Conservation (phyloP, 1,139 yeast species). For the Kluyveromyces marxianus region DNA sequence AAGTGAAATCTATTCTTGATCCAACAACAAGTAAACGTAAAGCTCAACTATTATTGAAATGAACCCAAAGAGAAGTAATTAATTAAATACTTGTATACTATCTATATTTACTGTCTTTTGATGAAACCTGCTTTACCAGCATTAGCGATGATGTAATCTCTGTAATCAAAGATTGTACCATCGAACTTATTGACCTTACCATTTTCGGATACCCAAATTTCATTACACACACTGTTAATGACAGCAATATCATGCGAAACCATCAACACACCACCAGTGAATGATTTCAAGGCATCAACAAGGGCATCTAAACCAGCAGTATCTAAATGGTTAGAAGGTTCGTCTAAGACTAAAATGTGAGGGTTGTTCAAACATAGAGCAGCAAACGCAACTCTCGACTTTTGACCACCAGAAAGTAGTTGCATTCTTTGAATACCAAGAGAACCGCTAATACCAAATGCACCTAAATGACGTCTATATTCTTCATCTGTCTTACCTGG, state of each 20-base stretch:
- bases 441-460: conserved; percentile 94
- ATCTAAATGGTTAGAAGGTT: conserved; percentile 98
- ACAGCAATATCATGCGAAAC: conserved; percentile 95
- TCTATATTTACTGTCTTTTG: conserved; percentile 48
- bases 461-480: conserved; percentile 91
- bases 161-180: conserved; percentile 82
- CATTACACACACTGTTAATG: conserved; percentile 80
- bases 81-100: neutral
- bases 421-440: conserved; percentile 88
- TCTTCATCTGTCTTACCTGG: conserved; percentile 97
- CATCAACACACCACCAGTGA: conserved; percentile 94
- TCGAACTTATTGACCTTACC: conserved; percentile 73
- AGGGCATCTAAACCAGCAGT: conserved; percentile 96
- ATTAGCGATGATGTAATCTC: conserved; percentile 70
- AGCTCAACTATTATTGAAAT: conserved; percentile 63
- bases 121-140: conserved; percentile 89
- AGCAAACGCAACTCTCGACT: conserved; percentile 96
- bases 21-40: conserved; percentile 89
- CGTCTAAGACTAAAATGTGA: conserved; percentile 89
- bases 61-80: conserved; percentile 9
- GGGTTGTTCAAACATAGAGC: conserved; percentile 86
- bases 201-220: conserved; percentile 90
- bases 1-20: conserved; percentile 74
- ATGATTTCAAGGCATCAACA: conserved; percentile 76
- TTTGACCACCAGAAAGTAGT: conserved; percentile 93